Percentiles rank a stretch among this genome's conserved stretches.
Evolutionary conservation across 257 asterid species (phyloP).

Genomic region (Salvia splendens): DNA sequence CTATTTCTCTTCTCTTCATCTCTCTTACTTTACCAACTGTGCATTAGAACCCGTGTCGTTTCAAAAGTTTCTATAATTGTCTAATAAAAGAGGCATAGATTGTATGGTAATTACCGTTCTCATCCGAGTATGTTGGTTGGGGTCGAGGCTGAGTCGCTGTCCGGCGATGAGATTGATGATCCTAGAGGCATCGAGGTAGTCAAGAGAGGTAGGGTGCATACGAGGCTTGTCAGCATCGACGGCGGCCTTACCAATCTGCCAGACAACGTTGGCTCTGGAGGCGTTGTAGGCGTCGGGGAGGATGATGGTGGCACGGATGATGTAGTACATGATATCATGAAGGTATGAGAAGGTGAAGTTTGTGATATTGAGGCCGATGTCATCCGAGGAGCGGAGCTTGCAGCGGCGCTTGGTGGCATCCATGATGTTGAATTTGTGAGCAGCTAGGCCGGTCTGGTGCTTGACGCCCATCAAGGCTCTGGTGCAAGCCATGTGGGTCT

Average conservation of each 20-base stretch:
- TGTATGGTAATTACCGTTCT: constrained; percentile 36
- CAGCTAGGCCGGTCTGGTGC: background rate
- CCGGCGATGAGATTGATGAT: constrained; percentile 41
- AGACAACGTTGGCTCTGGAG: constrained; percentile 40
- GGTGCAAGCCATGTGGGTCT: constrained; percentile 63
- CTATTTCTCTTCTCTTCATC: too few species aligned
- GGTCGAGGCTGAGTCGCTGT: constrained; percentile 9
- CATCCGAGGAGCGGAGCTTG: constrained; percentile 37
- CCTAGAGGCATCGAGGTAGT: constrained; percentile 38
- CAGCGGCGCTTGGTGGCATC: constrained; percentile 43
- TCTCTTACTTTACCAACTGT: too few species aligned
- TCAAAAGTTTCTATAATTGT: too few species aligned
- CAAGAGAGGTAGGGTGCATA: constrained; percentile 41
- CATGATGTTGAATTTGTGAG: constrained; percentile 39
- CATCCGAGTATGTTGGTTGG: constrained; percentile 17
- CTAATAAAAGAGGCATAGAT: too few species aligned
- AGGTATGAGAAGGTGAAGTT: constrained; percentile 23
- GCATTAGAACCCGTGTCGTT: too few species aligned
- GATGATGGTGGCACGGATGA: constrained; percentile 41
- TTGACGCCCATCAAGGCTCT: constrained; percentile 56
- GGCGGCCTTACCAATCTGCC: constrained; percentile 48
- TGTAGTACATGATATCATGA: constrained; percentile 1
- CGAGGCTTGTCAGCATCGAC: constrained; percentile 31
- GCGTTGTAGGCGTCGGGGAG: constrained; percentile 41
- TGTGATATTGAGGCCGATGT: constrained; percentile 38